Evolutionary conservation across 2,329 filamentous ascomycete genomes (phyloP).

Genomic region (Stagonosporopsis rhizophila): DNA sequence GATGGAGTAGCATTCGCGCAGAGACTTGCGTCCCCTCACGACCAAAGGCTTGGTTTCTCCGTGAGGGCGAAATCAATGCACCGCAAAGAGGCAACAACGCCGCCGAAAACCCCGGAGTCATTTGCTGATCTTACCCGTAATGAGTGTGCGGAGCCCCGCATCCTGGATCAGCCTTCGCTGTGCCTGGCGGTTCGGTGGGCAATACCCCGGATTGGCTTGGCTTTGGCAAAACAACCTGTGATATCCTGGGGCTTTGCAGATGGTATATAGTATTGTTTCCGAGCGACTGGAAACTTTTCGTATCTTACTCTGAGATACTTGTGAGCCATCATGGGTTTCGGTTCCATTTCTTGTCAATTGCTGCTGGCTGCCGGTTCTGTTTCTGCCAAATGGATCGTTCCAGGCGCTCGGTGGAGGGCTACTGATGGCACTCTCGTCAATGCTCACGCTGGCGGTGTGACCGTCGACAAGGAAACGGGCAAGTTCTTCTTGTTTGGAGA

Average conservation of each 20-base stretch:
- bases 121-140: conserved; percentile 23
- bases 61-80: conserved; percentile 8
- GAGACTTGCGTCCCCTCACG: conserved; percentile 5
- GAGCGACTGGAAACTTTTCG: conserved; percentile 1
- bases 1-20: conserved; percentile 12
- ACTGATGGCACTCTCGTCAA: conserved; percentile 67
- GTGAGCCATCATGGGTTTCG: conserved; percentile 26
- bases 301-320: conserved; percentile 1
- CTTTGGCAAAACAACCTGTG: conserved; percentile 18
- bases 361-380: conserved; percentile 32
- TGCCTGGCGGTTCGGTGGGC: conserved; percentile 36
- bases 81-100: conserved; percentile 19
- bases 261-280: conserved; percentile 29
- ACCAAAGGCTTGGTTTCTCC: conserved; percentile 28
- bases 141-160: conserved; percentile 35
- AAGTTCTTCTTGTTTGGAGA: conserved; percentile 70
- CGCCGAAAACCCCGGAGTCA: conserved; percentile 31
- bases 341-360: conserved; percentile 28
- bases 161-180: conserved; percentile 14
- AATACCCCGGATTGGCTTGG: conserved; percentile 35
- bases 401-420: conserved; percentile 67
- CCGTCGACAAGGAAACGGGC: conserved; percentile 59
- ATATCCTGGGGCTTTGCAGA: conserved; percentile 9
- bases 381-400: conserved; percentile 65
- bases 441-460: conserved; percentile 66